Evolutionary conservation across 2,329 filamentous ascomycete species (phyloP).

Genomic region (Xylaria sp.): DNA sequence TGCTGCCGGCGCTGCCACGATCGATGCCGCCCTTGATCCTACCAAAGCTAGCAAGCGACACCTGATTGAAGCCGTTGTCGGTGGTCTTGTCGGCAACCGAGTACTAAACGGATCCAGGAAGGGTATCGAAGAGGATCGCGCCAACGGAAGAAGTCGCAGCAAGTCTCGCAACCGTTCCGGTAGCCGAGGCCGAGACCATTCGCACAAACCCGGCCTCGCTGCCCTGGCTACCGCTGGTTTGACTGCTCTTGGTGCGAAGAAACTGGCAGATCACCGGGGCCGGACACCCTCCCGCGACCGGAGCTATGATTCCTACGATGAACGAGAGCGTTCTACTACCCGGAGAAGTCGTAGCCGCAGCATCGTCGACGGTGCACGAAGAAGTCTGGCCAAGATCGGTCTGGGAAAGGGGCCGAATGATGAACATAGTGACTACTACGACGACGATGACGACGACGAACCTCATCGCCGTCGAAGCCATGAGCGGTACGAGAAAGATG

Average conservation of each 20-base stretch:
- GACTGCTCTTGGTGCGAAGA: constrained; percentile 57
- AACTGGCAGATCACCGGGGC: constrained; percentile 44
- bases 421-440: constrained; percentile 41
- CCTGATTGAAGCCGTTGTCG: constrained; percentile 79
- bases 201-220: constrained; percentile 48
- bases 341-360: constrained; percentile 56
- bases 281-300: constrained; percentile 53
- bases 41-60: constrained; percentile 75
- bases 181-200: constrained; percentile 34
- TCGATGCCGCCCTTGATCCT: constrained; percentile 70
- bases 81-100: constrained; percentile 79
- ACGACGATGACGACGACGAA: constrained; percentile 35
- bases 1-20: constrained; percentile 76
- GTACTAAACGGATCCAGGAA: constrained; percentile 73
- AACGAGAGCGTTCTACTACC: constrained; percentile 38
- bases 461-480: constrained; percentile 35
- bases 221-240: constrained; percentile 59
- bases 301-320: constrained; percentile 43
- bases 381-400: constrained; percentile 57
- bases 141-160: constrained; percentile 61
- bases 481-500: constrained; percentile 32
- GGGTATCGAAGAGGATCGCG: constrained; percentile 57
- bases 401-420: constrained; percentile 47
- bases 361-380: constrained; percentile 58
- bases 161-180: constrained; percentile 59